phyloP scores from a whole-genome alignment of 2,329 filamentous ascomycete genomes.

The Neofusicoccum laricinum region DNA sequence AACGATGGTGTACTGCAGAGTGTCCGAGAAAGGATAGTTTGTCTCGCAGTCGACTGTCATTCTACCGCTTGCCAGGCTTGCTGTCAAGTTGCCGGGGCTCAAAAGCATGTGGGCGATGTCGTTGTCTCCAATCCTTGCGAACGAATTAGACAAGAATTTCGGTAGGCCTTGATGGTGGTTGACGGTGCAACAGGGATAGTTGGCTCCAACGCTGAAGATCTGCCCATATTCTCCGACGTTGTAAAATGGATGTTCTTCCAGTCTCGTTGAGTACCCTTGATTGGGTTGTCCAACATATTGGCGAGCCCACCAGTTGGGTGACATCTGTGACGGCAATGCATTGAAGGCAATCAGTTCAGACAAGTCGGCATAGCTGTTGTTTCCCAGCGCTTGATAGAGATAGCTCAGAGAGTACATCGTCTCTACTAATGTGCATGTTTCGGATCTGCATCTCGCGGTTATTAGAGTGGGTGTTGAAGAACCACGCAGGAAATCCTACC shows the following conservation, averaged over 20 bases:
- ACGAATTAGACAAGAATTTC: conserved; percentile 51
- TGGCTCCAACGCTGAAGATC: conserved; percentile 52
- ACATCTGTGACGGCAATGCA: conserved; percentile 51
- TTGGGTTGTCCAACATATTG: conserved; percentile 57
- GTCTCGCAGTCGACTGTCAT: conserved; percentile 49
- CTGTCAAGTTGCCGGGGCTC: conserved; percentile 43
- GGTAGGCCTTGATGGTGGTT: conserved; percentile 58
- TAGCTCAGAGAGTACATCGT: conserved; percentile 52
- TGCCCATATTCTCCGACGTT: conserved; percentile 47
- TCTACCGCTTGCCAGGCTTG: conserved; percentile 29
- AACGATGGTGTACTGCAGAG: conserved; percentile 40
- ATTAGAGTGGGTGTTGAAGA: neutral
- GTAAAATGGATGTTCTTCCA: conserved; percentile 45
- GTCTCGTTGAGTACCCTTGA: conserved; percentile 48
- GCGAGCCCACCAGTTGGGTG: conserved; percentile 55
- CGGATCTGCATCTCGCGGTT: conserved; percentile 27
- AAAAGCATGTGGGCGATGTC: conserved; percentile 53
- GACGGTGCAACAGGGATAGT: conserved; percentile 56
- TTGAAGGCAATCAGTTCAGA: conserved; percentile 55
- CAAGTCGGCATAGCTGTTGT: conserved; percentile 49
- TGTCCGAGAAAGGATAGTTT: conserved; percentile 47
- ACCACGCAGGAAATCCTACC: conserved; percentile 9
- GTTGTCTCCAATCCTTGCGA: conserved; percentile 40
- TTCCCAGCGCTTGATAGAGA: conserved; percentile 49
- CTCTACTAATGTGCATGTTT: conserved; percentile 53